Evolutionary conservation across 164 flowering plant species (phyloP), one percentile per base, ranked within the genome.

Genomic region (Chimonanthus salicifolius): DNA sequence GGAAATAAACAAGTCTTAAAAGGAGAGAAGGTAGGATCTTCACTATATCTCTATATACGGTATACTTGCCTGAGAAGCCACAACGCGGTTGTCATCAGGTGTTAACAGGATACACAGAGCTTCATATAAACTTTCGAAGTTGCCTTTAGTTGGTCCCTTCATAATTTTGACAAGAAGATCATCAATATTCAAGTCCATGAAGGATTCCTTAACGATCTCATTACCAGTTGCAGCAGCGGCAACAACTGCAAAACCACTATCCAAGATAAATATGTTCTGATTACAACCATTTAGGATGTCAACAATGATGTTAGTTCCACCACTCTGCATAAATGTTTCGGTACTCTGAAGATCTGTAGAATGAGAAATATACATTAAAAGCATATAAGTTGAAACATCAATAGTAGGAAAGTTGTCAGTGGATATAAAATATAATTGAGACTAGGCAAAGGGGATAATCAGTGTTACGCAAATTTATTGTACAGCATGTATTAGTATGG

Each of bases 1-100:
- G 60, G n/a, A 54, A 8, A 33, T 33, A 33, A 33, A 33, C 33
- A 33, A 33, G 33, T 33, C 33, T 33, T 33, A 33, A 33, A 33
- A 33, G 33, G 33, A 33, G 1, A 33, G 33, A 21, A 1, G 33
- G 33, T 1, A 33, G 62, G 62, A 58, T 58, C 62, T 58, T 58
- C 16, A 58, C 62, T 10, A 51, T 65, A 33, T 67, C n/a, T 49
- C 45, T 18, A 51, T 44, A 50, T 11, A 74, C 44, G 5, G 47
- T 62, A 62, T n/a, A 85, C 94, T 85, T 83, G 92, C 99, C 84
- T 96, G 94, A 58, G 99, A 96, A 79, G 98, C 98, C 77, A 92
- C 83, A 48, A 96, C 97, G 65, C 97, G 94, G 74, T 85, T 80
- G 76, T 96, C 99, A 83, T 96, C 99, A 80, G 99, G 82, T 54